These are phyloP conservation scores for Xylaria sp. DNA, from an alignment of 2,329 filamentous ascomycete species.

Conservation along the genomic window DNA sequence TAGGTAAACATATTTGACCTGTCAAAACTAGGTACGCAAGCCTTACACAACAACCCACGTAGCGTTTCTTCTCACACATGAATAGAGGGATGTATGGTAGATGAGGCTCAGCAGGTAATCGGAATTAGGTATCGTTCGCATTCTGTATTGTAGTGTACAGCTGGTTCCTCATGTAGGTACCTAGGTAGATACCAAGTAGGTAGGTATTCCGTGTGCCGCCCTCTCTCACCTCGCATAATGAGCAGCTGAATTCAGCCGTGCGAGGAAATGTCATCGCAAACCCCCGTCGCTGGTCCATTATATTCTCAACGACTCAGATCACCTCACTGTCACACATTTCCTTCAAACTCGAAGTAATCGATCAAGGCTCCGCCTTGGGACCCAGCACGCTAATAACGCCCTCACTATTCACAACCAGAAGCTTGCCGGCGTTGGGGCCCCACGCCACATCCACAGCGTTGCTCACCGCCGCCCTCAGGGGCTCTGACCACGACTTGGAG, in stretches of 20 bases:
- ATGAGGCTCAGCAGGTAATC: not conserved
- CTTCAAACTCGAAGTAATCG: not conserved
- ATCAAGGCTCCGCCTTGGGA: conserved; percentile 61
- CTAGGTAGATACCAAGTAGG: not conserved
- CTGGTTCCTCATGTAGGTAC: not conserved
- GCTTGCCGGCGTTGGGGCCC: conserved; percentile 78
- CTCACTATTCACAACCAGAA: conserved; percentile 79
- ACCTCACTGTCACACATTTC: not conserved
- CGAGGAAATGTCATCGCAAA: conserved; percentile 2
- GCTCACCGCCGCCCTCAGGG: conserved; percentile 78
- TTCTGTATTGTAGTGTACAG: conserved; percentile 29
- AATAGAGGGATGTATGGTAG: not conserved
- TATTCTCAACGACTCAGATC: conserved; percentile 9
- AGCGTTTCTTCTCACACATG: not conserved
- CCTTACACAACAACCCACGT: too few relatives aligned
- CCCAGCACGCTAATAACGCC: conserved; percentile 78
- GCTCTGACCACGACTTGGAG: conserved; percentile 89
- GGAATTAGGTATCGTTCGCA: conserved; percentile 30
- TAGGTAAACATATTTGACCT: too few relatives aligned
- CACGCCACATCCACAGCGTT: conserved; percentile 77
- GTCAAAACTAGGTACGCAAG: too few relatives aligned
- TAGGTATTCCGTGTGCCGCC: not conserved
- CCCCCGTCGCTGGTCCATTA: not conserved
- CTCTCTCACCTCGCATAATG: conserved; percentile 6
- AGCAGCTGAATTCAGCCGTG: not conserved